Percentiles rank a stretch among this genome's conserved stretches.
These are phyloP conservation scores for Saturnispora quitensis DNA, from an alignment of 805 yeast genomes.

Conservation along the genomic window DNA sequence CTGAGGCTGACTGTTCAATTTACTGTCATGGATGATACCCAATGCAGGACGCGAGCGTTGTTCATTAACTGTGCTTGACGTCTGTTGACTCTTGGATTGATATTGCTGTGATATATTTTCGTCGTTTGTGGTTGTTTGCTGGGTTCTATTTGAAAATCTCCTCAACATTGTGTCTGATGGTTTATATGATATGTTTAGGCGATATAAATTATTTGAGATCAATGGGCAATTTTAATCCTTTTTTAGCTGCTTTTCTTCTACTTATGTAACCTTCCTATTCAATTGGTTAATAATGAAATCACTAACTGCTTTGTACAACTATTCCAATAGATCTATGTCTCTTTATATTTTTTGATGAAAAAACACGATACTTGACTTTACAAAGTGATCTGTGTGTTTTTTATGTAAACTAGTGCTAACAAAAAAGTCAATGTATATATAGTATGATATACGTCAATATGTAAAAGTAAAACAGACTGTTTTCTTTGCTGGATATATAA, in stretches of 20 bases:
- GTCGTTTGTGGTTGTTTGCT: slow-evolving; percentile 13
- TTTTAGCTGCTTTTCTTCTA: not conserved
- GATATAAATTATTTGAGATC: not conserved
- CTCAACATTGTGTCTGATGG: slow-evolving; percentile 10
- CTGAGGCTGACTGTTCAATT: slow-evolving; percentile 16
- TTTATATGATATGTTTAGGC: not conserved
- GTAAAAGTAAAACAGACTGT: not conserved
- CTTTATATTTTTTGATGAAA: not conserved
- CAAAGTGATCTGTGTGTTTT: not conserved
- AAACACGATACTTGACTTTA: not conserved
- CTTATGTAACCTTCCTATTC: not conserved
- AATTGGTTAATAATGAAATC: not conserved
- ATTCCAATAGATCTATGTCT: not conserved
- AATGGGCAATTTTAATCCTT: not conserved
- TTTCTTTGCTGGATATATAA: not conserved
- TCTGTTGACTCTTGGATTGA: not conserved
- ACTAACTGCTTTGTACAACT: not conserved
- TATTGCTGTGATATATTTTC: slow-evolving; percentile 17
- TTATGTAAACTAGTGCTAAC: not conserved
- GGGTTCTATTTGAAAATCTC: slow-evolving; percentile 15
- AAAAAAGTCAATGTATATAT: not conserved
- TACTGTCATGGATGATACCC: slow-evolving; percentile 23
- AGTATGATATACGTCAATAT: not conserved
- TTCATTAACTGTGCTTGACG: not conserved
- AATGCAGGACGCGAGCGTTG: slow-evolving; percentile 19